Base-by-base conservation (phyloP, 2,329 filamentous ascomycete species). In the Nannizziopsis arthrosporioides region DNA sequence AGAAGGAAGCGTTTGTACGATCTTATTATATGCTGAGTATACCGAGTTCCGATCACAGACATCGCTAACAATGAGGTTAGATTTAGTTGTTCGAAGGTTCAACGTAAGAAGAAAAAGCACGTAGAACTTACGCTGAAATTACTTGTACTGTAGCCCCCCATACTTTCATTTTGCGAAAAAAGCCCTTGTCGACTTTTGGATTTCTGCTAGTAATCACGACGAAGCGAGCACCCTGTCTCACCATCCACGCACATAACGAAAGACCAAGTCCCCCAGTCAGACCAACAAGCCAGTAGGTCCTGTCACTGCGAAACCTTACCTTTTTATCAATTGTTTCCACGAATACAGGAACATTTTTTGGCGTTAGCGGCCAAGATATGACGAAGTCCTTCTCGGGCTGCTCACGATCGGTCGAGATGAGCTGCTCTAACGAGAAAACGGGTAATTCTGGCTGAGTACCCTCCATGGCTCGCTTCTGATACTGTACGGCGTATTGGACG, bases 231-330 rank as follows among this genome's bases (percentile, higher is more conserved):
- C 63, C 63, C 43, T 55, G 49, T 4, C 36, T 22, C 7, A 58
- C 51, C 62, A 66, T 63, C 59, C 58, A 66, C 10, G 55, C 41
- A 37, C 51, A 54, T 19, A 64, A 31, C 4, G 61, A 63, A 14
- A 54, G 55, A 14, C 63, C 63, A 19, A 65, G 50, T 7, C 56
- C 55, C 19, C 63, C 61, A 19, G 54, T 55, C 3, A 63, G 47
- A 30, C 63, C 63, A 19, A 61, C 51, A 10, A 67, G 48, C 18
- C 58, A 48, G 47, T 65, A 66, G 3, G 62, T 63, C 43, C 57
- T 61, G 15, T 61, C 15, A 30, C 22, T 27, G 22, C 22, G 22
- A 7, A 27, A 27, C 3, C 22, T 3, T 3, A 27, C 22, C 3
- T 27, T 37, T 9, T 46, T 46, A 18, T 30, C 43, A 35, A 46